Percentiles rank a stretch among this genome's conserved stretches.
Conservation (phyloP, 805 yeast species). For the Hanseniaspora osmophila region DNA sequence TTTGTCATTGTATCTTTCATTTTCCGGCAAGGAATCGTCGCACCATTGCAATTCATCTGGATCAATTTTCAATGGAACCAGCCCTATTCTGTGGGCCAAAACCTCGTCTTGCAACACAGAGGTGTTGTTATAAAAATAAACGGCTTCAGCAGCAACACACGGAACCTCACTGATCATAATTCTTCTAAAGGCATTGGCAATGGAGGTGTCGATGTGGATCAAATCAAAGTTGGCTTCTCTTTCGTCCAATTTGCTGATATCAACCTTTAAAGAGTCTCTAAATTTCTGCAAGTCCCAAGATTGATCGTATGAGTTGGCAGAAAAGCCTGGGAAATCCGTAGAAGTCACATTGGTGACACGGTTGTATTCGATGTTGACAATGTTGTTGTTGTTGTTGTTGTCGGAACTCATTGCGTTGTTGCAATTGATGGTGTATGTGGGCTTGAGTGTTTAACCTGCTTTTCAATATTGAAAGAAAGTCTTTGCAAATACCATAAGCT, state of each 20-base stretch:
- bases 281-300: slow-evolving; percentile 80
- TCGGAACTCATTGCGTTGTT: not conserved
- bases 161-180: slow-evolving; percentile 96
- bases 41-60: slow-evolving; percentile 85
- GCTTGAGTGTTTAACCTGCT: not conserved
- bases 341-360: slow-evolving; percentile 81
- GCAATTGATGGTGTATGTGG: not conserved
- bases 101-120: slow-evolving; percentile 96
- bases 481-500: too few species aligned
- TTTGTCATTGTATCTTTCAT: slow-evolving; percentile 64
- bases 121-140: slow-evolving; percentile 83
- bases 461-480: too few species aligned
- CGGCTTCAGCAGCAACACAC: slow-evolving; percentile 85
- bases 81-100: slow-evolving; percentile 86
- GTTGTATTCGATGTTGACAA: slow-evolving; percentile 79
- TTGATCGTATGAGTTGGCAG: slow-evolving; percentile 41
- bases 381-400: slow-evolving; percentile 26
- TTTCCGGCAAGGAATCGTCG: slow-evolving; percentile 48
- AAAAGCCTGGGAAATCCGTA: slow-evolving; percentile 86
- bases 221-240: slow-evolving; percentile 78
- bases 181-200: slow-evolving; percentile 93
- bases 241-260: slow-evolving; percentile 49
- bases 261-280: slow-evolving; percentile 49
- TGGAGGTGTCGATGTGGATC: slow-evolving; percentile 73
- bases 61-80: slow-evolving; percentile 78